Base-by-base conservation (phyloP, 768 basidiomycete genomes). In the Russula olivacea region DNA sequence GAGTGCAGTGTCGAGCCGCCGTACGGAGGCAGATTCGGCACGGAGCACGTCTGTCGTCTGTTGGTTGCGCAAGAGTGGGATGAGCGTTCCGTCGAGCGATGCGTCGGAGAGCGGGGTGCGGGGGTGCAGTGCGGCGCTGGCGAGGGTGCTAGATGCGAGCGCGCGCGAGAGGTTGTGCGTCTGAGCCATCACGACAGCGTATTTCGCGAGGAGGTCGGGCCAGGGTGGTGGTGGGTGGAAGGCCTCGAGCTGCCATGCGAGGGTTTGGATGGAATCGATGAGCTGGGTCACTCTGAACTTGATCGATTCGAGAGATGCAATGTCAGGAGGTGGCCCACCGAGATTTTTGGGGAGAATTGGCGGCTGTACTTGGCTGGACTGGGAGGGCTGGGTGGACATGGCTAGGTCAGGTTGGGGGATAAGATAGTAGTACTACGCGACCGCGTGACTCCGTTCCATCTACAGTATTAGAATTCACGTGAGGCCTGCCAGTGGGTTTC, bases 121-220 rank as follows among this genome's bases (percentile, higher is more conserved):
- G 0, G 89, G 89, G 68, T 92, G 87, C 23, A 93, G 72, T 1
- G 82, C 85, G 43, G 92, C 84, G 61, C 79, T 78, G 69, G 88
- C 86, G 68, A 82, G 85, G 2, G 79, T 76, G 68, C 87, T 73
- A 17, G 81, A 73, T 19, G 81, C 75, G 47, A 91, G 80, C 0
- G 84, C 81, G 56, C 79, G 83, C 49, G 86, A 87, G 68, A 93
- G 85, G 67, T 80, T 87, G 70, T 89, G 88, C 0, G 89, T 89
- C 69, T 93, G 91, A 0, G 89, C 89, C 59, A 93, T 81, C 30
- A 93, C 80, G 66, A 90, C 80, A 68, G 86, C 91, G 81, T 92
- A 93, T 77, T 91, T 92, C 15, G 87, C 85, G 58, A 93, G 79
- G 59, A 93, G 83, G 69, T 93, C 91, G 3, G 91, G 91, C 91